Conservation (phyloP, 1,139 yeast genomes). For the Meyerozyma guilliermondii region DNA sequence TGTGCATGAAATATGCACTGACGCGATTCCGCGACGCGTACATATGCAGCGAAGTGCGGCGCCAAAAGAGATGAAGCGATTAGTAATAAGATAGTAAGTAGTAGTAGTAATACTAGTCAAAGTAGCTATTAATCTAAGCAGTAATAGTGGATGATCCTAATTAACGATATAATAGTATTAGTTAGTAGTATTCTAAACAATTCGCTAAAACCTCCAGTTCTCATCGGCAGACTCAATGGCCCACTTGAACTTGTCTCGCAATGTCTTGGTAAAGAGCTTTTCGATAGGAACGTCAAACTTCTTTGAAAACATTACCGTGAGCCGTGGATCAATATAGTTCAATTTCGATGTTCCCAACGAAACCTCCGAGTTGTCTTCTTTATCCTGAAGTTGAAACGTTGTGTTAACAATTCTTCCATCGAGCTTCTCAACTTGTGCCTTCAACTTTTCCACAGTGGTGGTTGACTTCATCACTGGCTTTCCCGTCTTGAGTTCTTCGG, state of each 20-base stretch:
- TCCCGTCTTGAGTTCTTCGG: constrained; percentile 57
- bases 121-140: background rate
- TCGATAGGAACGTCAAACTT: constrained; percentile 87
- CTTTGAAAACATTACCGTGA: constrained; percentile 86
- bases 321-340: constrained; percentile 92
- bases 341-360: constrained; percentile 90
- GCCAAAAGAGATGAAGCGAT: background rate
- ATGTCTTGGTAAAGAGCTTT: constrained; percentile 82
- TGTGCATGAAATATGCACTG: background rate
- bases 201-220: constrained; percentile 68
- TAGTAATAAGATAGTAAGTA: too few species aligned
- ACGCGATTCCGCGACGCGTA: background rate
- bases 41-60: background rate
- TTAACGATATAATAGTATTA: too few species aligned
- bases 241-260: constrained; percentile 92
- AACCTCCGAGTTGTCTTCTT: constrained; percentile 91
- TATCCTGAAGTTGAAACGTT: constrained; percentile 75
- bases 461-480: constrained; percentile 51
- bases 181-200: too few species aligned
- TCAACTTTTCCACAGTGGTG: constrained; percentile 66
- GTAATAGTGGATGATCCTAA: too few species aligned
- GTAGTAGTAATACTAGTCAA: too few species aligned
- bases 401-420: constrained; percentile 70
- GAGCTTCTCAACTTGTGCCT: constrained; percentile 64
- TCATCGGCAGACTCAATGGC: constrained; percentile 89